These are phyloP conservation scores for Auricularia heimuer DNA, from an alignment of 768 basidiomycete species.

Conservation along the genomic window DNA sequence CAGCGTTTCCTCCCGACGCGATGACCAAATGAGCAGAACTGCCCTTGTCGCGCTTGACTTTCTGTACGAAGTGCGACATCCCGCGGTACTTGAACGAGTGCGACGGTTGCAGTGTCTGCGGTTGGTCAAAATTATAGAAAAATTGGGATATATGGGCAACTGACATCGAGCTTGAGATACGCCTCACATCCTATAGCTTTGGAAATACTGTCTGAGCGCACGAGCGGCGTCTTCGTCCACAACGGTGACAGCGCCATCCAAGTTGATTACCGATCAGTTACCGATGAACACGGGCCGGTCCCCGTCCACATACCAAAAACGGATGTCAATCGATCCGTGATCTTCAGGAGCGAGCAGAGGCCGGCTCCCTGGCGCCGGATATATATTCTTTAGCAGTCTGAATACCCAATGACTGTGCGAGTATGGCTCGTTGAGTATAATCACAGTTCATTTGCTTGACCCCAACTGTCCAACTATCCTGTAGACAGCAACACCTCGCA, in stretches of 20 bases:
- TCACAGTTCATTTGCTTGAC: no score
- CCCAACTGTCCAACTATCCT: no score
- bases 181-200: conserved; percentile 38
- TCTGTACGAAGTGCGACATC: conserved; percentile 50
- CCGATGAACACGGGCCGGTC: no score
- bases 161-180: conserved; percentile 67
- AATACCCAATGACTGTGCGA: no score
- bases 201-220: conserved; percentile 52
- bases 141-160: conserved; percentile 9
- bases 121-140: not conserved
- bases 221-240: conserved; percentile 57
- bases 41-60: conserved; percentile 41
- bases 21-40: conserved; percentile 49
- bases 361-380: no score
- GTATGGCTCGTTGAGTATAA: no score
- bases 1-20: conserved; percentile 78
- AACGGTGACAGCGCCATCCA: conserved; percentile 13
- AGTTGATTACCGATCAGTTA: no score
- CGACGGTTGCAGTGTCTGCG: conserved; percentile 59
- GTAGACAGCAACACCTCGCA: no score
- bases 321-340: no score
- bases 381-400: no score
- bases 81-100: conserved; percentile 74
- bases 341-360: no score
- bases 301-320: no score